Evolutionary conservation across 2,329 filamentous ascomycete species (phyloP), one percentile per base, ranked within the genome.

Genomic region (Chaetomium sp.): DNA sequence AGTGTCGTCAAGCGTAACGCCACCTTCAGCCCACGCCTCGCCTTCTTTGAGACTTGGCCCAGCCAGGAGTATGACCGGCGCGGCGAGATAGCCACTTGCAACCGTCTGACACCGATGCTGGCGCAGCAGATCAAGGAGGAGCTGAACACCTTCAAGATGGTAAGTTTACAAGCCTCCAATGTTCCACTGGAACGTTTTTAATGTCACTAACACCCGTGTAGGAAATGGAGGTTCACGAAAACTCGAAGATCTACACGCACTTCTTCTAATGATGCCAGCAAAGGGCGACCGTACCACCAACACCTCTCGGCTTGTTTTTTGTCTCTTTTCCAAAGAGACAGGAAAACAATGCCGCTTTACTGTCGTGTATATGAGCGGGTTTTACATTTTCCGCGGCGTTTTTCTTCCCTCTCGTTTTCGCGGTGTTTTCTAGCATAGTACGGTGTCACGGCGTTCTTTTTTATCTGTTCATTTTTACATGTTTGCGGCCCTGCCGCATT

Each of bases 221-320:
- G 94, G 94, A 99, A 77, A 99, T 99, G 94, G 94, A 97, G 78
- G 94, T 99, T 67, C 94, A 99, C 72, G 94, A 97, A 75, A 89
- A 87, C 71, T 97, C 94, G 64, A 99, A 97, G 78, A 91, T 96
- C 68, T 96, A 99, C 79, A 99, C 94, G 66, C 94, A 99, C 81
- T 99, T 99, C 82, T 97, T 99, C 80, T 99, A 83, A 92, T 65
- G 65, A 64, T 55, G 56, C 19, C 64, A 48, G 53, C 46, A 66
- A 66, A 65, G 64, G 62, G 51, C 48, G 10, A 3, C 27, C 12
- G 14, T 56, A 61, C 56, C 55, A 61, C 37, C 8, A 36, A 32
- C 61, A 64, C 59, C 53, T 61, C 49, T 60, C 59, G 65, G 64
- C 59, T 61, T 57, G 64, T 69, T 69, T 66, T 14, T 66, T 50